Base-by-base conservation (phyloP, 805 yeast species). In the Wickerhamiella azymoides region DNA sequence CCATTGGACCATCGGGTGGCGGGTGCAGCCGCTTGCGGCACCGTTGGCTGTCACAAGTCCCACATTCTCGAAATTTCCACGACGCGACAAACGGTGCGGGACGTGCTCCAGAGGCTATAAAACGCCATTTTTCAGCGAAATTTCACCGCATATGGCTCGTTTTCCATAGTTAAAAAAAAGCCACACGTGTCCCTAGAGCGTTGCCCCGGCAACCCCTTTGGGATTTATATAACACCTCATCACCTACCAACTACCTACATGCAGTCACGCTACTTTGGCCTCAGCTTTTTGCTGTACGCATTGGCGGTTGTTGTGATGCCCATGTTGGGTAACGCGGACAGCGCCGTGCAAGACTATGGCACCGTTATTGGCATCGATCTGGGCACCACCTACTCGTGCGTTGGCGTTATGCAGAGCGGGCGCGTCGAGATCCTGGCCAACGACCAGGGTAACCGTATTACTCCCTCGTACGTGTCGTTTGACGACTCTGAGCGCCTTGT, bases 351-450 rank as follows among this genome's bases (percentile, higher is more conserved):
- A 45, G 60, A 55, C 56, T 64, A 65, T 48, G 69, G 69, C 32
- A 63, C 69, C 36, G 89, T 82, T 40, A 83, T 84, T 55, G 94
- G 97, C 69, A 89, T 89, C 62, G 97, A 89, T 72, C 75, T 89
- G 69, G 98, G 98, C 65, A 88, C 96, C 50, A 88, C 96, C 2
- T 88, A 88, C 70, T 86, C 96, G 1, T 88, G 96, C 78, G 96
- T 88, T 47, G 96, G 95, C 56, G 85, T 76, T 40, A 76, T 77
- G 81, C 75, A 74, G 59, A 76, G 79, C 56, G 93, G 88, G 59
- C 74, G 86, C 60, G 94, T 89, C 43, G 96, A 86, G 62, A 86
- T 86, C 57, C 72, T 86, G 53, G 94, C 96, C 53, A 86, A 86
- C 62, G 96, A 86, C 67, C 96, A 86, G 71, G 96, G 96, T 71